Conservation (phyloP, 352 stramenopile species). For the Pythium apleroticum region DNA sequence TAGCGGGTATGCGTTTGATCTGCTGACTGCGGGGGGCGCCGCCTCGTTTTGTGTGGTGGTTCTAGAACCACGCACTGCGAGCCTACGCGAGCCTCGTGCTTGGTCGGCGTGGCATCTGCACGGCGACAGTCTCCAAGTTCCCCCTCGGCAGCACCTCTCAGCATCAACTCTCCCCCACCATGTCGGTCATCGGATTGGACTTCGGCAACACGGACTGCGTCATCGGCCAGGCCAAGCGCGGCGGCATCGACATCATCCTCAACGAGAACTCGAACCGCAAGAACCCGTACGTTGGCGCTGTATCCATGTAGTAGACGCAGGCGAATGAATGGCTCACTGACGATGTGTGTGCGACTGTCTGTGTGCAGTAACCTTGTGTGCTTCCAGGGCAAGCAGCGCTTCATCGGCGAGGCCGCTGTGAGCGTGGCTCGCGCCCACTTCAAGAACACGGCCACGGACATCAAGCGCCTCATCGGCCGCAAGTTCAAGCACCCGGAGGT, state of each 20-base stretch:
- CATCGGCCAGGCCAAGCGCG: constrained; percentile 95
- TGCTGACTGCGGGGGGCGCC: background rate
- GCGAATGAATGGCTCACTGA: background rate
- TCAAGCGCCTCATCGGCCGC: constrained; percentile 97
- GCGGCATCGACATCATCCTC: constrained; percentile 98
- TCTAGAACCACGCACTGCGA: constrained; percentile 28
- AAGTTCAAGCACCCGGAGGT: constrained; percentile 96
- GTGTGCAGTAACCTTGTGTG: constrained; percentile 77
- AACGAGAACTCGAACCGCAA: constrained; percentile 99
- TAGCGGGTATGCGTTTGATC: constrained; percentile 15
- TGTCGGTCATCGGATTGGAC: constrained; percentile 98
- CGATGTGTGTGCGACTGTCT: constrained; percentile 1
- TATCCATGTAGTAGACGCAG: no score
- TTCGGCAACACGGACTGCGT: constrained; percentile 96
- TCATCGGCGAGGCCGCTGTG: constrained; percentile 92
- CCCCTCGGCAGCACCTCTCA: constrained; percentile 7
- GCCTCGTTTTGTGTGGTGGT: constrained; percentile 22
- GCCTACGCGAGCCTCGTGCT: constrained; percentile 2
- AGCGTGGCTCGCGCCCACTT: constrained; percentile 95
- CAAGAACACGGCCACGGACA: constrained; percentile 97
- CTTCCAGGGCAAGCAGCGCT: constrained; percentile 90
- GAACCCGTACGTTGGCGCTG: constrained; percentile 84
- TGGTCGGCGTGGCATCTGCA: constrained; percentile 3
- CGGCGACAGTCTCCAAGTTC: constrained; percentile 5
- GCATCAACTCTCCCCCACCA: constrained; percentile 38